These are phyloP conservation scores for Fraxinus latifolia DNA, from an alignment of 305 asterid genomes.

Conservation along the genomic window DNA sequence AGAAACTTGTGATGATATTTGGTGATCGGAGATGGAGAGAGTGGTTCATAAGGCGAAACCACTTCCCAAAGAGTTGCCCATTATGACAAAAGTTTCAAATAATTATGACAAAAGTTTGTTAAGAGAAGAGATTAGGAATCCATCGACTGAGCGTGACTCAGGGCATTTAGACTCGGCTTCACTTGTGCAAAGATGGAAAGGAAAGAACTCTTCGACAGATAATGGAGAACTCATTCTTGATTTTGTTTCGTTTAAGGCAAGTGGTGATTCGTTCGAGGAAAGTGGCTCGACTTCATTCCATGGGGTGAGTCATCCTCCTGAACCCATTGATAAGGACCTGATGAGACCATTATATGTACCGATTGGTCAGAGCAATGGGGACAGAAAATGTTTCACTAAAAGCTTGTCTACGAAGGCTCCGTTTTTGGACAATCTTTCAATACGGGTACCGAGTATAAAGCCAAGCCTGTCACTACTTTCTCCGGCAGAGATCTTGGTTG, in stretches of 20 bases:
- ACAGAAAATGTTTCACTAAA: slow-evolving; percentile 45
- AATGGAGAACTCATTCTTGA: slow-evolving; percentile 58
- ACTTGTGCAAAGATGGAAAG: slow-evolving; percentile 54
- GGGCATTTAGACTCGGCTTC: slow-evolving; percentile 33
- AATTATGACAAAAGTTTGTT: slow-evolving; percentile 22
- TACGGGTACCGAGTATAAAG: slow-evolving; percentile 48
- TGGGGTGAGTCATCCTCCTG: slow-evolving; percentile 94
- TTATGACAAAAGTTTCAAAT: slow-evolving; percentile 31
- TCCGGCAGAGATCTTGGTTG: slow-evolving; percentile 54
- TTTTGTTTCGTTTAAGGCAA: slow-evolving; percentile 44
- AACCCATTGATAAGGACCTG: slow-evolving; percentile 68
- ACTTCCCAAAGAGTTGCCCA: slow-evolving; percentile 51
- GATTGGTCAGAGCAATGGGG: slow-evolving; percentile 49
- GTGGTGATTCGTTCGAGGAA: slow-evolving; percentile 68
- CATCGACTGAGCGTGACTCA: slow-evolving; percentile 30
- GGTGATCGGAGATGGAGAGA: slow-evolving; percentile 56
- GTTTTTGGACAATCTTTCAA: slow-evolving; percentile 61
- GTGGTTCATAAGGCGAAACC: slow-evolving; percentile 47
- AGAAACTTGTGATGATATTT: slow-evolving; percentile 54
- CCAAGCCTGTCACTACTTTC: slow-evolving; percentile 48
- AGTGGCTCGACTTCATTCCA: slow-evolving; percentile 77
- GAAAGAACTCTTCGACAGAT: slow-evolving; percentile 52
- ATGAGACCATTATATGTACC: slow-evolving; percentile 83
- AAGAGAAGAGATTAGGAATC: slow-evolving; percentile 41
- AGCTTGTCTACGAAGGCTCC: slow-evolving; percentile 62